Conservation (phyloP, 1,284 basidiomycete species). For the Fomitopsis schrenkii region DNA sequence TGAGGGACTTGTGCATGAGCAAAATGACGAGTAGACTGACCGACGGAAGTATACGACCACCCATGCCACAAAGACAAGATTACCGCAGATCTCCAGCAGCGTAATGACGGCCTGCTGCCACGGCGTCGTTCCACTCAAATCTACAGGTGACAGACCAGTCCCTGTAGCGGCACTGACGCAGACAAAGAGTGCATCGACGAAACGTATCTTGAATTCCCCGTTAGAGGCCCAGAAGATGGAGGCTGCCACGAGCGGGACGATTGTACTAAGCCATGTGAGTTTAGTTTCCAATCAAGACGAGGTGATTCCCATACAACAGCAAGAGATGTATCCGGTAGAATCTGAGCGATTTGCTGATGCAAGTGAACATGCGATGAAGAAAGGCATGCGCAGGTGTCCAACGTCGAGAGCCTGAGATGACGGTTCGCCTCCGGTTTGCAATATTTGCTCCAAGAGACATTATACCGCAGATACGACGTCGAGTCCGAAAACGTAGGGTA, state of each 20-base stretch:
- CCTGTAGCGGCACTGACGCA: constrained; percentile 77
- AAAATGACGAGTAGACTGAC: constrained; percentile 9
- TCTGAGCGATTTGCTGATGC: constrained; percentile 36
- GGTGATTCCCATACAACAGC: constrained; percentile 37
- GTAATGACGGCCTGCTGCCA: constrained; percentile 76
- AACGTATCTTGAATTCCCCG: constrained; percentile 54
- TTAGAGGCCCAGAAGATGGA: constrained; percentile 67
- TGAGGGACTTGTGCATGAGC: not conserved
- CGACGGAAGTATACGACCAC: constrained; percentile 28
- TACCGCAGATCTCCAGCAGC: constrained; percentile 63
- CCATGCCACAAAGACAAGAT: constrained; percentile 42
- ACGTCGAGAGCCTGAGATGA: not conserved
- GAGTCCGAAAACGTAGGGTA: no score
- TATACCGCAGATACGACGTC: no score
- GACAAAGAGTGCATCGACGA: constrained; percentile 70
- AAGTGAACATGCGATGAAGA: not conserved
- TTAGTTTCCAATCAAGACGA: no score
- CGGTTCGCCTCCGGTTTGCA: not conserved
- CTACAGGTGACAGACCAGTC: constrained; percentile 69
- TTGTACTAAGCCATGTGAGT: constrained; percentile 40
- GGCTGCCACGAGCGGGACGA: constrained; percentile 65
- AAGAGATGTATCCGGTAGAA: constrained; percentile 60
- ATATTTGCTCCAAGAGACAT: not conserved
- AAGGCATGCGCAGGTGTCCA: not conserved
- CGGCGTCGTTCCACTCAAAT: constrained; percentile 65